Evolutionary conservation across 306 rosid species (phyloP).

Genomic region (Dryas drummondii): DNA sequence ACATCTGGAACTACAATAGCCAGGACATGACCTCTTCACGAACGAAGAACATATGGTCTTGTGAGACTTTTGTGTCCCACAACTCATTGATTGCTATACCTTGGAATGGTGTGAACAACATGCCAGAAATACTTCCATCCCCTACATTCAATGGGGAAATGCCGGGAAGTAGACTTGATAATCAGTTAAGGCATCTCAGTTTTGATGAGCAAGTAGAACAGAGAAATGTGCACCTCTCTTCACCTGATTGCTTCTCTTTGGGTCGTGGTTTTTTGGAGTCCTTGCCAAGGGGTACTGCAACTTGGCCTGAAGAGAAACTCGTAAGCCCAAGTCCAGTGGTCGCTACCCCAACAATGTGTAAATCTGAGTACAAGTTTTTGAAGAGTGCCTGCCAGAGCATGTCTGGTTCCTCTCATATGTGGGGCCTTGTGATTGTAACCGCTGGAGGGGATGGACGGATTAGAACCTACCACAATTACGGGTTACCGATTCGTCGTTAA

Average conservation of each 20-base stretch:
- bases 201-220: slow-evolving; percentile 35
- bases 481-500: slow-evolving; percentile 60
- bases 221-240: slow-evolving; percentile 32
- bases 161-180: slow-evolving; percentile 20
- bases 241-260: slow-evolving; percentile 73
- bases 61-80: slow-evolving; percentile 61
- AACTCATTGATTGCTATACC: slow-evolving; percentile 71
- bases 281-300: slow-evolving; percentile 63
- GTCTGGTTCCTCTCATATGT: slow-evolving; percentile 60
- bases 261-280: slow-evolving; percentile 59
- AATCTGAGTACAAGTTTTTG: slow-evolving; percentile 71
- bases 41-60: slow-evolving; percentile 53
- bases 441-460: slow-evolving; percentile 85
- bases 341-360: slow-evolving; percentile 44
- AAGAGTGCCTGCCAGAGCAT: slow-evolving; percentile 66
- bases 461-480: slow-evolving; percentile 69
- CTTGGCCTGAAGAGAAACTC: slow-evolving; percentile 81
- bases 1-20: slow-evolving; percentile 60
- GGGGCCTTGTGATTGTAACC: slow-evolving; percentile 80
- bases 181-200: slow-evolving; percentile 11
- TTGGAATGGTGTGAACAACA: slow-evolving; percentile 66
- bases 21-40: slow-evolving; percentile 51
- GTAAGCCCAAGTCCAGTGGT: slow-evolving; percentile 37
- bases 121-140: slow-evolving; percentile 44
- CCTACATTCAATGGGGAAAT: slow-evolving; percentile 34